Evolutionary conservation across 352 stramenopile genomes (phyloP).

Genomic region (Ophiocytium majus): DNA sequence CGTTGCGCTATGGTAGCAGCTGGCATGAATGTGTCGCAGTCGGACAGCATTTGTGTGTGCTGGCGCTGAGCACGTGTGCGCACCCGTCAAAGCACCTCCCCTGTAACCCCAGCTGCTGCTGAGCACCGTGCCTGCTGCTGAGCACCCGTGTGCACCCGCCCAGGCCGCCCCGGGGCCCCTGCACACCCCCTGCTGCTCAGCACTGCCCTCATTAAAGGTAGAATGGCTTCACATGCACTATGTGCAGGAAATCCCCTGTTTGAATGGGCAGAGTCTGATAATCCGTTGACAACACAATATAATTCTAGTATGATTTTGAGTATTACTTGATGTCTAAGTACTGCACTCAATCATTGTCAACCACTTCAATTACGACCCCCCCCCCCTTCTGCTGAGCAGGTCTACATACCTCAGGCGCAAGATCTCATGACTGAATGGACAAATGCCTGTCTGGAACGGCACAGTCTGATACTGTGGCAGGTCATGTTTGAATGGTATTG

Average conservation of each 20-base stretch:
- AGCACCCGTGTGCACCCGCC: not conserved
- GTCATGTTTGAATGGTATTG: not conserved
- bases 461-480: not conserved
- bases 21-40: not conserved
- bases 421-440: too few relatives aligned
- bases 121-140: not conserved
- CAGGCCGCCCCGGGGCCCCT: not conserved
- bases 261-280: too few relatives aligned
- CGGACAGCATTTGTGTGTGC: not conserved
- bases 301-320: too few relatives aligned
- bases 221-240: too few relatives aligned
- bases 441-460: not conserved
- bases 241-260: too few relatives aligned
- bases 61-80: not conserved
- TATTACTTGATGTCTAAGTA: too few relatives aligned
- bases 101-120: not conserved
- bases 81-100: not conserved
- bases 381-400: too few relatives aligned
- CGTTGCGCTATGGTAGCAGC: not conserved
- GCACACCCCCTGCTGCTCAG: not conserved
- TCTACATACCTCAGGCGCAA: too few relatives aligned
- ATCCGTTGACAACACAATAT: too few relatives aligned
- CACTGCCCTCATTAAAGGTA: too few relatives aligned
- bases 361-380: too few relatives aligned
- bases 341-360: too few relatives aligned